Evolutionary conservation across 73 alveolate species (phyloP).

Genomic region (Halteria grandinella): DNA sequence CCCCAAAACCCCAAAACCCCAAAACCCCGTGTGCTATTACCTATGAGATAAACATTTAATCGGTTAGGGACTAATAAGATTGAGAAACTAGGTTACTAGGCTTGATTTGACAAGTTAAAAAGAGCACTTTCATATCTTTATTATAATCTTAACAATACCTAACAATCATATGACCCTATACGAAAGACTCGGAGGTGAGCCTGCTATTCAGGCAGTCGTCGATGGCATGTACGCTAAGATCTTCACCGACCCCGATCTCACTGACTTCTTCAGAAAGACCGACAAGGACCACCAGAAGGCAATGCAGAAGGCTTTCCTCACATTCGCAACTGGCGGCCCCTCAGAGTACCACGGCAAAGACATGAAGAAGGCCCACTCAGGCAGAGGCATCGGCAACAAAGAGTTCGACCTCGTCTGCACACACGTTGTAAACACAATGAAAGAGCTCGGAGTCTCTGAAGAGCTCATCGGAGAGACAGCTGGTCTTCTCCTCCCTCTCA

Average conservation of each 20-base stretch:
- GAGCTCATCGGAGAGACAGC: constrained; percentile 64
- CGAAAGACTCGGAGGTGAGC: constrained; percentile 80
- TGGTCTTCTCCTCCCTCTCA: constrained; percentile 42
- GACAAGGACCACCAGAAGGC: constrained; percentile 61
- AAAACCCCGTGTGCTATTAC: no score
- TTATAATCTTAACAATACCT: no score
- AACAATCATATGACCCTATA: no score
- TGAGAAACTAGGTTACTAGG: no score
- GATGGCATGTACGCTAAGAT: constrained; percentile 66
- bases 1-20: no score
- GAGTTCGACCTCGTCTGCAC: constrained; percentile 61
- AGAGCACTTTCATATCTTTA: no score
- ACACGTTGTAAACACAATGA: constrained; percentile 61
- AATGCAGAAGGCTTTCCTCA: constrained; percentile 50
- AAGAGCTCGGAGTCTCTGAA: constrained; percentile 70
- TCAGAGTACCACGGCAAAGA: constrained; percentile 61
- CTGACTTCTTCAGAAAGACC: constrained; percentile 72
- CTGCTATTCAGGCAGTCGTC: constrained; percentile 68
- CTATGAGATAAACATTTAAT: no score
- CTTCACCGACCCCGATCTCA: constrained; percentile 67
- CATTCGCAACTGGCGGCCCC: constrained; percentile 79
- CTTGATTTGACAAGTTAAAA: no score
- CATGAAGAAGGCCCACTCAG: constrained; percentile 74
- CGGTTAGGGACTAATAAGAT: no score
- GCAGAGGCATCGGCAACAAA: constrained; percentile 62